Evolutionary conservation across 2,329 filamentous ascomycete species (phyloP).

Genomic region (Talaromyces atroroseus): DNA sequence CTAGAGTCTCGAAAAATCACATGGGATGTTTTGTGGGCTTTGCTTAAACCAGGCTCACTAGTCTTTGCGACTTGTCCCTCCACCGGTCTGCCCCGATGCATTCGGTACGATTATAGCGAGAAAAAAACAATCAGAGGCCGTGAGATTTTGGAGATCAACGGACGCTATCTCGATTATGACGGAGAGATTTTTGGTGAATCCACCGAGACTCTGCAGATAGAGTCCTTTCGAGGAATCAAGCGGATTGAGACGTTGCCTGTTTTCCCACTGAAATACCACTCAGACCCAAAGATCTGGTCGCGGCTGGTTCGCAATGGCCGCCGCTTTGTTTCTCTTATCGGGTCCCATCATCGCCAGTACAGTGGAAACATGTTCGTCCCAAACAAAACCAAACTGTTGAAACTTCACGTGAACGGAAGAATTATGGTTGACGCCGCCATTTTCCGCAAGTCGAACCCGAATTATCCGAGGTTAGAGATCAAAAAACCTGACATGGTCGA

Average conservation of each 20-base stretch:
- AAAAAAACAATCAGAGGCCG: constrained; percentile 11
- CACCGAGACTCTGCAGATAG: constrained; percentile 17
- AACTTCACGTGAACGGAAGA: constrained; percentile 7
- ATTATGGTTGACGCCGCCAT: constrained; percentile 14
- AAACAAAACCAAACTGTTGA: constrained; percentile 1
- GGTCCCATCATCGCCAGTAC: constrained; percentile 7
- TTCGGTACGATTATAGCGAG: constrained; percentile 17
- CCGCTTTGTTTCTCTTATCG: constrained; percentile 5
- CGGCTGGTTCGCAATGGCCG: background rate
- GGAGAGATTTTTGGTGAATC: constrained; percentile 20
- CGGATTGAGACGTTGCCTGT: constrained; percentile 20
- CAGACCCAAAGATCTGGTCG: constrained; percentile 10
- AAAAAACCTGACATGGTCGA: constrained; percentile 5
- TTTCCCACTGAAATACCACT: constrained; percentile 25
- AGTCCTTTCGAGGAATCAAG: constrained; percentile 16
- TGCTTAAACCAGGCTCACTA: constrained; percentile 26
- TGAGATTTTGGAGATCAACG: constrained; percentile 15
- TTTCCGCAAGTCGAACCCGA: constrained; percentile 15
- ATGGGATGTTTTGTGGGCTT: constrained; percentile 26
- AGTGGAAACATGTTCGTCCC: constrained; percentile 8
- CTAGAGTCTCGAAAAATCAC: constrained; percentile 22
- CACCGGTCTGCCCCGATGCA: constrained; percentile 12
- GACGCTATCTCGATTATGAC: constrained; percentile 22
- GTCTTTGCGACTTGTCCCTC: constrained; percentile 18
- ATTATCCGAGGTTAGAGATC: constrained; percentile 9